Evolutionary conservation across 345 rosid species (phyloP).

Genomic region (Bruguiera sexangula): DNA sequence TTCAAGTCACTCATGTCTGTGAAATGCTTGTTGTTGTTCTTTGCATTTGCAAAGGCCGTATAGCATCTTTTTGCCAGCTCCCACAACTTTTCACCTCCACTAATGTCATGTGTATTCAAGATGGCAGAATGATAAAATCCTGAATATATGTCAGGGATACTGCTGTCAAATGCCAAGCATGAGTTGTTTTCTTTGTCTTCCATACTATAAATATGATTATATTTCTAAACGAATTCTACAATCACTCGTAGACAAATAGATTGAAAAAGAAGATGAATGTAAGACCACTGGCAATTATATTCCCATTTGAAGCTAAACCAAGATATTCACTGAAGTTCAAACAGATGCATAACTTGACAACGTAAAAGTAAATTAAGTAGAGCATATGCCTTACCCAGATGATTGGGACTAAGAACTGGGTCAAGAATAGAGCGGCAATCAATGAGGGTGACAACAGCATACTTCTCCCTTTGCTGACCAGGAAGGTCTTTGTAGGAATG

Average conservation of each 20-base stretch:
- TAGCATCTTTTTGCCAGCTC: slow-evolving; percentile 57
- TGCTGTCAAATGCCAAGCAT: no score
- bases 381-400: slow-evolving; percentile 41
- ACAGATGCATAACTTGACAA: no score
- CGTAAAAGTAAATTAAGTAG: neutral
- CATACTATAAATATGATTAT: no score
- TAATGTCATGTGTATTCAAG: slow-evolving; percentile 59
- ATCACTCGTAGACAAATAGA: no score
- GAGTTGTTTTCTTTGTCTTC: no score
- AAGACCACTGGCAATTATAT: no score
- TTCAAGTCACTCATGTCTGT: slow-evolving; percentile 74
- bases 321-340: no score
- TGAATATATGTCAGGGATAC: slow-evolving; percentile 7
- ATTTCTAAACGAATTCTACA: no score
- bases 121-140: slow-evolving; percentile 82
- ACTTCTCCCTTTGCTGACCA: slow-evolving; percentile 29
- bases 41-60: slow-evolving; percentile 42
- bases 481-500: slow-evolving; percentile 27
- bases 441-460: slow-evolving; percentile 40
- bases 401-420: slow-evolving; percentile 46
- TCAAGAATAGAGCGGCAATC: slow-evolving; percentile 69
- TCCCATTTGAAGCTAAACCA: no score
- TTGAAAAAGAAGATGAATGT: no score
- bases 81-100: slow-evolving; percentile 54
- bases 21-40: slow-evolving; percentile 64